Conservation (phyloP, 352 stramenopile species). For the Halophytophthora polymorphica region DNA sequence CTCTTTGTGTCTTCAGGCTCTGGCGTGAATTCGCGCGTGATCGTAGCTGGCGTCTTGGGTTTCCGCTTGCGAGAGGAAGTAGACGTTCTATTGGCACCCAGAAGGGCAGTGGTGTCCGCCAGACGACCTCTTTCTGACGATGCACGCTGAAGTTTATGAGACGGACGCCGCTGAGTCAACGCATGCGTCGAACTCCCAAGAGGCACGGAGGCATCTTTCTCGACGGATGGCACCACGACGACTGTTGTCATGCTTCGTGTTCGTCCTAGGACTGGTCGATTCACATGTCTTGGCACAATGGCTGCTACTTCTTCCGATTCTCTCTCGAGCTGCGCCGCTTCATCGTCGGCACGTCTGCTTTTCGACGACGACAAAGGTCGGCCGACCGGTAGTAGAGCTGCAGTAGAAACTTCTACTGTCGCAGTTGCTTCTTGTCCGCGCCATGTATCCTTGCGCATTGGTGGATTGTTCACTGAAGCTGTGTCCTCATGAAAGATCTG, state of each 20-base stretch:
- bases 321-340: neutral
- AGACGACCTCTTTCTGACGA: conserved; percentile 10
- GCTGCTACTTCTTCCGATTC: conserved; percentile 3
- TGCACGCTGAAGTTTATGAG: conserved; percentile 6
- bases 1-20: conserved; percentile 2
- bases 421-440: too few species aligned
- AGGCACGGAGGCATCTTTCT: conserved; percentile 2
- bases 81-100: conserved; percentile 5
- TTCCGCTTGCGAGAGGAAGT: conserved; percentile 5
- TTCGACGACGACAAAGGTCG: too few species aligned
- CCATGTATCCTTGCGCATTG: too few species aligned
- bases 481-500: neutral
- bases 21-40: conserved; percentile 5
- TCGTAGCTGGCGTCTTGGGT: neutral
- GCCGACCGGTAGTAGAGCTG: too few species aligned
- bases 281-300: neutral
- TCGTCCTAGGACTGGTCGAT: conserved; percentile 5
- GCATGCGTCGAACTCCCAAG: conserved; percentile 5
- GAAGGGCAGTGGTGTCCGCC: conserved; percentile 11
- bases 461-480: neutral
- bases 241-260: conserved; percentile 21
- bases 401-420: too few species aligned
- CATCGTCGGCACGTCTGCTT: neutral
- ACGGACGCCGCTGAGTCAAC: conserved; percentile 8
- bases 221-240: conserved; percentile 18